Conservation (phyloP, 148 eudicot genomes). For the Rhododendron williamsianum region DNA sequence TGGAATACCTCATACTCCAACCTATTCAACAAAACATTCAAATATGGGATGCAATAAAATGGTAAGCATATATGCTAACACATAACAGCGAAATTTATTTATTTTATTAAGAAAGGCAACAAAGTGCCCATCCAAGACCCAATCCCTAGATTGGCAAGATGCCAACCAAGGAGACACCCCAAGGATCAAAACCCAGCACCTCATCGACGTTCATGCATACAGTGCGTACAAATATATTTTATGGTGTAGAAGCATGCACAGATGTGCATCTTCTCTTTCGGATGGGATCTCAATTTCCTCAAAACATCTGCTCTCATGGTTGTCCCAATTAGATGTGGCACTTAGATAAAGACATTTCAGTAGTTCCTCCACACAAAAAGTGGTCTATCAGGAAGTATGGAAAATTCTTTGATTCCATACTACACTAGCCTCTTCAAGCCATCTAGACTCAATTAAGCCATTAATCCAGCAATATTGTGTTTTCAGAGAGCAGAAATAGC, state of each 20-base stretch:
- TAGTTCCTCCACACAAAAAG: not conserved
- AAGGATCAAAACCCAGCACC: too few species aligned
- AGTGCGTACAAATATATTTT: not conserved
- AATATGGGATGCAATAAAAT: not conserved
- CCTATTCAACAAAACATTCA: slow-evolving; percentile 29
- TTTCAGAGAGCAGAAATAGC: not conserved
- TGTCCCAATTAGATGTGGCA: not conserved
- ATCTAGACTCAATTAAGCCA: not conserved
- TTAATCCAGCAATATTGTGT: not conserved
- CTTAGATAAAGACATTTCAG: not conserved
- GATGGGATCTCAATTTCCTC: not conserved
- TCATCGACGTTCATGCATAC: not conserved
- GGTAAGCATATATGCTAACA: not conserved
- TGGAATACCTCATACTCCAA: slow-evolving; percentile 45
- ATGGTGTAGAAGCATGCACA: not conserved
- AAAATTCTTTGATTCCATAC: not conserved
- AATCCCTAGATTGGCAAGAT: too few species aligned
- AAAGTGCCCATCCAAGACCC: too few species aligned
- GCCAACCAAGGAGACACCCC: too few species aligned
- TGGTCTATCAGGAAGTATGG: not conserved
- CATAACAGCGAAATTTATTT: not conserved
- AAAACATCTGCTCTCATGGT: not conserved
- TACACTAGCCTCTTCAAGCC: not conserved
- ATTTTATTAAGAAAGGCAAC: too few species aligned
- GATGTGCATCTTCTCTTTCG: not conserved